Base-by-base conservation (phyloP, 225 moss, liverwort and hornwort species). In the Antitrichia curtipendula region DNA sequence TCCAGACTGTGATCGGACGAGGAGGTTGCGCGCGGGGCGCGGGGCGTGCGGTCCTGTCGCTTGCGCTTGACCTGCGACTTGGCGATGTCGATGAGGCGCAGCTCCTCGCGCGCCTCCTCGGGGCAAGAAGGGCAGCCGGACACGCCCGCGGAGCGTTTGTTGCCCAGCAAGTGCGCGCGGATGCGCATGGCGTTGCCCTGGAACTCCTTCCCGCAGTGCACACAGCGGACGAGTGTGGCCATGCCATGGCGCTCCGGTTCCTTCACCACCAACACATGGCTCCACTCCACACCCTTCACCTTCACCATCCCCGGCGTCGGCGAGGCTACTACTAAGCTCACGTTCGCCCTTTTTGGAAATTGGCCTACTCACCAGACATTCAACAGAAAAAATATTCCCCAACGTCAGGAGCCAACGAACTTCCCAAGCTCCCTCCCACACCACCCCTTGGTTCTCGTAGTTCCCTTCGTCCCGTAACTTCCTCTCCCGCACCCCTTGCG, bases 111-210 rank as follows among this genome's bases (percentile, higher is more conserved):
- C 22, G 93, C 93, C 62, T 92, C 92, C 41, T 92, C 93, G 38
- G 93, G 93, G 47, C 89, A 89, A 22, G 89, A 87, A 16, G 93
- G 93, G 68, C 93, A 93, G 57, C 93, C 93, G 1, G 90, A 89
- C 7, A 93, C 93, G 13, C 93, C 93, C 32, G 93, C 93, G 45
- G 81, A 72, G 72, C 93, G 92, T 60, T 92, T 92, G 86, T 92
- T 93, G 17, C 93, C 93, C 36, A 93, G 91, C 91, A 93, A 72
- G 76, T 93, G 93, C n/a, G 93, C 93, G 41, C 93, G 89, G 75
- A 93, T 93, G 58, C 93, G 93, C 93, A 93, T 93, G 57, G 93
- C 93, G 88, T 93, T 93, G 58, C 93, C 93, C 83, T 93, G 93
- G 3, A 93, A 93, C 91, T 92, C 93, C 80, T 93, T 93, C 20